Evolutionary conservation across 192 early-diverging fungal genomes (phyloP), one percentile per base, ranked within the genome.

Genomic region (Linnemannia elongata): DNA sequence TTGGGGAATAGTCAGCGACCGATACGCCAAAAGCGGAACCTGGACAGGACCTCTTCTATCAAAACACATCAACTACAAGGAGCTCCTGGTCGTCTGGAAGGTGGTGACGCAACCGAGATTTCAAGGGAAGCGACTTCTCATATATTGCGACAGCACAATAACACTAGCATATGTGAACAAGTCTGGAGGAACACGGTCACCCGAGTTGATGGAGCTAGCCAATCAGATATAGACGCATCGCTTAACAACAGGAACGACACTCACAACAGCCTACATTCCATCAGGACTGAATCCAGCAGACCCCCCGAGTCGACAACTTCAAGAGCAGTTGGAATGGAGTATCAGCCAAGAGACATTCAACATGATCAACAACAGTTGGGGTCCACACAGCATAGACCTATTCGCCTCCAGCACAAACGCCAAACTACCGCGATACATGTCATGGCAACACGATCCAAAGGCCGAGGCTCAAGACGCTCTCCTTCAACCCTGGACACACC

Each of bases 111-210:
- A 68, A 6, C 78, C 70, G 39, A 20, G 66, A 22, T 38, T 42
- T 57, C 60, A 79, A 6, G 77, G 77, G n/a, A 78, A 78, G n/a
- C 36, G 68, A 9, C 54, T 79, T 17, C 33, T 75, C 55, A 44
- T 82, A n/a, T 75, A 45, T 30, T 79, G 80, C 69, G 80, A 88
- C 87, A 88, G 82, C 57, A 76, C 71, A 0, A 83, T 78, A 7
- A 83, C 87, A 13, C 79, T 83, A 24, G 81, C 87, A 4, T 83
- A 88, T 60, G 45, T 83, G 49, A 83, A 83, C 81, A 73, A 79
- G 38, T 83, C 78, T 30, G 87, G 81, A 20, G 87, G 87, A 15
- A 79, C 85, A 20, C 55, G 74, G 7, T 87, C 79, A 8, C 76
- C 74, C 17, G 35, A 66, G 1, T 72, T 89, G 4, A 84, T 80